Conservation (phyloP, 2,329 filamentous ascomycete genomes). For the Arthrocladium fulminans region DNA sequence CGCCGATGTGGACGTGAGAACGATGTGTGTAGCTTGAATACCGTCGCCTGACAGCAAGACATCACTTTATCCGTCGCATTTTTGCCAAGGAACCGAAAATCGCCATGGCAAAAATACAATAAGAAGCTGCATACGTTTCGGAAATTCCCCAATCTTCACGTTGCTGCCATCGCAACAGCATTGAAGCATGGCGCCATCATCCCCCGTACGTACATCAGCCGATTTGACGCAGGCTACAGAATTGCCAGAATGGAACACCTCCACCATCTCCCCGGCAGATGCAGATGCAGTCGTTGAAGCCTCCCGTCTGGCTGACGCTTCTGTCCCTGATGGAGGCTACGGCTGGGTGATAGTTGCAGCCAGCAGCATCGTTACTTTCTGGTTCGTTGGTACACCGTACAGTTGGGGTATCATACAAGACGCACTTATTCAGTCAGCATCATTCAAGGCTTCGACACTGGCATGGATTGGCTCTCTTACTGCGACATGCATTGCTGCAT, state of each 20-base stretch:
- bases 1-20: too few species aligned
- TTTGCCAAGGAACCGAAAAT: too few species aligned
- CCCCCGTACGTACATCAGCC: too few species aligned
- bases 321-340: constrained; percentile 47
- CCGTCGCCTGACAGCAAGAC: too few species aligned
- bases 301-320: constrained; percentile 38
- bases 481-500: constrained; percentile 42
- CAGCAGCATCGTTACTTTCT: constrained; percentile 46
- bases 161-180: too few species aligned
- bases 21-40: too few species aligned
- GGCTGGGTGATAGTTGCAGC: constrained; percentile 47
- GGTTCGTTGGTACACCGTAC: constrained; percentile 43
- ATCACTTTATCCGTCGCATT: too few species aligned
- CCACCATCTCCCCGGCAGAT: not conserved
- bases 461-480: constrained; percentile 51
- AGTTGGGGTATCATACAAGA: constrained; percentile 54
- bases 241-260: not conserved
- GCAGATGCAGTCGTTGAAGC: constrained; percentile 31
- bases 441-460: constrained; percentile 44
- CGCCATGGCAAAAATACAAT: too few species aligned
- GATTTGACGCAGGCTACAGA: too few species aligned
- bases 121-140: too few species aligned
- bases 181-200: too few species aligned
- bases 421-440: constrained; percentile 42
- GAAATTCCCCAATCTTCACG: too few species aligned